Evolutionary conservation across 257 asterid genomes (phyloP).

Genomic region (Nicotiana otophora): DNA sequence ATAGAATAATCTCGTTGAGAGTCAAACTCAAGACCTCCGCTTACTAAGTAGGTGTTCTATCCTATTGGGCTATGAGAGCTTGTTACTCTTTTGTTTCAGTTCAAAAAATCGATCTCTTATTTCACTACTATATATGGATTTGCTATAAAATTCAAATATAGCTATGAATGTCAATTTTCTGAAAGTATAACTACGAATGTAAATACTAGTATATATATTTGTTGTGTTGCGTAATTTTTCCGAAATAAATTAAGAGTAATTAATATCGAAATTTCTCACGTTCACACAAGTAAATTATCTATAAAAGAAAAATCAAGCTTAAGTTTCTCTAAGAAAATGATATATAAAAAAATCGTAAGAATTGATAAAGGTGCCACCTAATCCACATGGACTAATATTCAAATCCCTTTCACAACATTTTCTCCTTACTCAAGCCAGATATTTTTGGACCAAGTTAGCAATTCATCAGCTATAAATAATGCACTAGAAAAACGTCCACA

Average conservation of each 20-base stretch:
- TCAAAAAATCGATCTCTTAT: too few species aligned
- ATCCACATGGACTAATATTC: background rate
- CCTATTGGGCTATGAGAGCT: too few species aligned
- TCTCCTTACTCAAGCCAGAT: background rate
- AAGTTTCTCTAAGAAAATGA: background rate
- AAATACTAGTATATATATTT: too few species aligned
- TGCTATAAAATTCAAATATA: too few species aligned
- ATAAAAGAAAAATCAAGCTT: background rate
- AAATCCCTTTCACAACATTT: constrained; percentile 5
- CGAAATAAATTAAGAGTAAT: background rate
- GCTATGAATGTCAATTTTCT: too few species aligned
- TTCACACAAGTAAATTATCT: background rate
- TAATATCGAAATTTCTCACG: background rate
- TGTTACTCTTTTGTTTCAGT: too few species aligned
- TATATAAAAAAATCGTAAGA: background rate
- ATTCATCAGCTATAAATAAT: background rate
- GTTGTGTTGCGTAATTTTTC: too few species aligned
- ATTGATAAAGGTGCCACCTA: background rate
- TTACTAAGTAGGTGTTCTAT: too few species aligned
- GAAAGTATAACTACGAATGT: too few species aligned
- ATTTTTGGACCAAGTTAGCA: background rate
- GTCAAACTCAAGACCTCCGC: constrained; percentile 91
- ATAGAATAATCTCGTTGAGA: constrained; percentile 49
- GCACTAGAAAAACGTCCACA: background rate
- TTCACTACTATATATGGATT: too few species aligned